Evolutionary conservation across 805 yeast species (phyloP).

Genomic region (Candida patagonica): DNA sequence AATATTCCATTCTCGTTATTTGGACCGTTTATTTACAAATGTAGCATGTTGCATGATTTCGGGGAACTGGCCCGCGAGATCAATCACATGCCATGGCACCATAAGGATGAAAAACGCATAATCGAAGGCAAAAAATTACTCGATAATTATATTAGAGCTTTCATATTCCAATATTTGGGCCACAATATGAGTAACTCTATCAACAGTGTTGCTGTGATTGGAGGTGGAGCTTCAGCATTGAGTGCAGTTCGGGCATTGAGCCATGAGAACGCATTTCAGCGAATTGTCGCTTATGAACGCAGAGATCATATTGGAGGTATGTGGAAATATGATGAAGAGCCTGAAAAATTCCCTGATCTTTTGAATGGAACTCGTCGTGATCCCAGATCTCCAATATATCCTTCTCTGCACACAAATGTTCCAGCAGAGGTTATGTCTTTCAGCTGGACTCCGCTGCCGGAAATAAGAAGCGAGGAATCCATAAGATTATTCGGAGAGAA

Average conservation of each 20-base stretch:
- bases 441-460: neutral
- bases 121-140: neutral
- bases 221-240: conserved; percentile 71
- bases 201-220: conserved; percentile 49
- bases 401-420: conserved; percentile 5
- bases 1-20: too few species aligned
- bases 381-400: conserved; percentile 4
- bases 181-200: conserved; percentile 8
- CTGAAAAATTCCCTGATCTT: neutral
- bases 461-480: neutral
- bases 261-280: conserved; percentile 35
- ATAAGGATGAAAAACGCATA: neutral
- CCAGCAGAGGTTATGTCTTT: conserved; percentile 7
- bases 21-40: neutral
- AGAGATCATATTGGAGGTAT: conserved; percentile 57
- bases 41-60: neutral
- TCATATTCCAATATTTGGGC: neutral
- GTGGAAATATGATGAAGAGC: conserved; percentile 36
- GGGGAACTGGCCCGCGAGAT: neutral
- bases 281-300: conserved; percentile 51
- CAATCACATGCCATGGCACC: neutral
- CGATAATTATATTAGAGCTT: neutral
- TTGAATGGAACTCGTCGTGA: neutral
- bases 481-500: neutral
- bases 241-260: conserved; percentile 55